A percentile compares a stretch with the other conserved stretches of the same genome.
Evolutionary conservation across 2,329 filamentous ascomycete genomes (phyloP).

Genomic region (Seiridium unicorne): DNA sequence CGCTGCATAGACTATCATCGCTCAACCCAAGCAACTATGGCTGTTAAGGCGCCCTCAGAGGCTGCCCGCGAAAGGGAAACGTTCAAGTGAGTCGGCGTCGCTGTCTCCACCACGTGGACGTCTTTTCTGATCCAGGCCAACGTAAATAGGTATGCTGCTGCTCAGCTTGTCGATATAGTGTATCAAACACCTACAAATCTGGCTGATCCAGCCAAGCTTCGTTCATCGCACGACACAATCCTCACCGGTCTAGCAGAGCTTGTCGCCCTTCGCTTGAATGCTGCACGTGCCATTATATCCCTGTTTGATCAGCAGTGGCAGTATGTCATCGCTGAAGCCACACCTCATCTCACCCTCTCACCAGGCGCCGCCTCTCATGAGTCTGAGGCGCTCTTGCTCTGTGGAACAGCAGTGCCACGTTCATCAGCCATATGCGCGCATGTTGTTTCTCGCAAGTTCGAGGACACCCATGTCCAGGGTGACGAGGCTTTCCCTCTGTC

Average conservation of each 20-base stretch:
- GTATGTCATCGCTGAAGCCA: conserved; percentile 51
- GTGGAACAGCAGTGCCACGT: conserved; percentile 28
- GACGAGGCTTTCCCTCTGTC: conserved; percentile 26
- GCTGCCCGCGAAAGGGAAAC: neutral
- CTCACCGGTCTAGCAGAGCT: conserved; percentile 52
- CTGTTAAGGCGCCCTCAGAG: neutral
- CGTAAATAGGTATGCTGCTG: neutral
- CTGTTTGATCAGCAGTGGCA: conserved; percentile 48
- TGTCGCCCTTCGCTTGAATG: conserved; percentile 39
- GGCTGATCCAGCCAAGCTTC: neutral
- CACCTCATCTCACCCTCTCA: conserved; percentile 35
- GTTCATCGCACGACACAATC: conserved; percentile 27
- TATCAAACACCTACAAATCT: neutral
- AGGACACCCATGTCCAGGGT: neutral
- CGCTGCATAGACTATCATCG: too few species aligned
- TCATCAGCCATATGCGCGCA: conserved; percentile 27
- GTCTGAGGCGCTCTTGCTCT: conserved; percentile 18
- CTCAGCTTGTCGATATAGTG: neutral
- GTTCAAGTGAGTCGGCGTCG: neutral
- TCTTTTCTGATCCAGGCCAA: neutral
- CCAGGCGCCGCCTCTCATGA: neutral
- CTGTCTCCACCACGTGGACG: neutral
- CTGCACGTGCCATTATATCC: conserved; percentile 43
- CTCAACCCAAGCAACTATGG: neutral
- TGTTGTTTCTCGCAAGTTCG: conserved; percentile 10